Evolutionary conservation across 352 stramenopile genomes (phyloP).

Genomic region (Saprolegnia parasitica): DNA sequence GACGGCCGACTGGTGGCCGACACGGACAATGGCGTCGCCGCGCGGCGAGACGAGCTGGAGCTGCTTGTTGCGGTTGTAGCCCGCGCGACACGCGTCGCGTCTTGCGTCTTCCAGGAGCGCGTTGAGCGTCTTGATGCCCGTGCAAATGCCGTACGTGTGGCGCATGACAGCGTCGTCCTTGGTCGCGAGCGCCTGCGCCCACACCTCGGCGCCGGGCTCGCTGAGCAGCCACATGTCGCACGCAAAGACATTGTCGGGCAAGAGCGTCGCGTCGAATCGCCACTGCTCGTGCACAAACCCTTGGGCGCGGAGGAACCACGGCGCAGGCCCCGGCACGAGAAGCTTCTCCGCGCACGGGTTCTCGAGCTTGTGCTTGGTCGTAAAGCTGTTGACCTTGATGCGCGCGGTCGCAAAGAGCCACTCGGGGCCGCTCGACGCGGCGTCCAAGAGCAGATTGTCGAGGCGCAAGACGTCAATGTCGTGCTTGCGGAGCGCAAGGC

Average conservation of each 20-base stretch:
- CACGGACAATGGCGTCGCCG: neutral
- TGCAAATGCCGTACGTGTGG: constrained; percentile 73
- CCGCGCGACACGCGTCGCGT: constrained; percentile 42
- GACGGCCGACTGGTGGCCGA: neutral
- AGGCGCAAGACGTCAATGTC: constrained; percentile 64
- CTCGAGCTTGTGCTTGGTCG: constrained; percentile 13
- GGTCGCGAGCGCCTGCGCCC: constrained; percentile 50
- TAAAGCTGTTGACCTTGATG: constrained; percentile 25
- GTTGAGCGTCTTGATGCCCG: constrained; percentile 69
- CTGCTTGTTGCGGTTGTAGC: constrained; percentile 65
- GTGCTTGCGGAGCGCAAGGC: constrained; percentile 55
- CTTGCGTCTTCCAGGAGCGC: constrained; percentile 56
- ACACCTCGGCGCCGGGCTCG: constrained; percentile 49
- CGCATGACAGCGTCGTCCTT: constrained; percentile 46
- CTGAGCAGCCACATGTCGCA: constrained; percentile 75
- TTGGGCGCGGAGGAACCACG: constrained; percentile 16
- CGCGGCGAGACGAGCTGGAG: constrained; percentile 38
- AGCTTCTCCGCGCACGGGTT: constrained; percentile 18
- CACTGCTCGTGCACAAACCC: constrained; percentile 32
- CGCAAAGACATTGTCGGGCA: constrained; percentile 66
- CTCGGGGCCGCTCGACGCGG: constrained; percentile 14
- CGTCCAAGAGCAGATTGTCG: constrained; percentile 62
- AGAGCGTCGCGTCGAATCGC: constrained; percentile 57
- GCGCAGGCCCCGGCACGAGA: neutral
- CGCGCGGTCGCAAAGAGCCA: constrained; percentile 22